Evolutionary conservation across 169 alveolate genomes (phyloP).

Genomic region (Babesia divergens): DNA sequence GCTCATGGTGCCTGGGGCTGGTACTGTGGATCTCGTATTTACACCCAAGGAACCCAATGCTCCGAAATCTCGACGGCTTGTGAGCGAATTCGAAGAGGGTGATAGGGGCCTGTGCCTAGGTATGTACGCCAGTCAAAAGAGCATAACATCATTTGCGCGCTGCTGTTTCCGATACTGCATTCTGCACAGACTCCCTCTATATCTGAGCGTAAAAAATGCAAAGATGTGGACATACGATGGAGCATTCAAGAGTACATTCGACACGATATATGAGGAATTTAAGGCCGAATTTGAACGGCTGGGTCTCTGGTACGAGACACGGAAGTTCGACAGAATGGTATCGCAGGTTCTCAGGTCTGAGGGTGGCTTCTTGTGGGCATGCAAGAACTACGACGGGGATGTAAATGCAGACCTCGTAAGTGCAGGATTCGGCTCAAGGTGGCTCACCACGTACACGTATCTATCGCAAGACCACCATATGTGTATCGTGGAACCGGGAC

Average conservation of each 20-base stretch:
- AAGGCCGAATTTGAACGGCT: slow-evolving; percentile 77
- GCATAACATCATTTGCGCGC: slow-evolving; percentile 84
- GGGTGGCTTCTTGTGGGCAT: slow-evolving; percentile 98
- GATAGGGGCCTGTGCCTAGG: slow-evolving; percentile 5
- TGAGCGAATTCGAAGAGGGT: slow-evolving; percentile 1
- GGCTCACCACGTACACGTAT: slow-evolving; percentile 86
- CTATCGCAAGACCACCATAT: slow-evolving; percentile 85
- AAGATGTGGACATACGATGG: slow-evolving; percentile 91
- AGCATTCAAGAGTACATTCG: slow-evolving; percentile 87
- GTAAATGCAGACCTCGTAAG: background rate
- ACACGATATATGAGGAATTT: slow-evolving; percentile 83
- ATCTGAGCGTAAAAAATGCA: slow-evolving; percentile 88
- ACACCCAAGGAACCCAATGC: slow-evolving; percentile 87
- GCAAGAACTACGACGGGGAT: slow-evolving; percentile 85
- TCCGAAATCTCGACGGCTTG: slow-evolving; percentile 78
- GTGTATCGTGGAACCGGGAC: slow-evolving; percentile 90
- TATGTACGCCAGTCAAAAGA: background rate
- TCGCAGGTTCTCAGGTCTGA: slow-evolving; percentile 87
- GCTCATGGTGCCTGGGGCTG: slow-evolving; percentile 77
- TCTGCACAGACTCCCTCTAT: slow-evolving; percentile 80
- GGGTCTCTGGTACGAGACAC: slow-evolving; percentile 88
- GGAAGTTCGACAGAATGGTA: slow-evolving; percentile 94
- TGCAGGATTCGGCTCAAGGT: slow-evolving; percentile 87
- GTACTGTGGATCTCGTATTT: slow-evolving; percentile 81
- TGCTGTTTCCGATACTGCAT: slow-evolving; percentile 78